These are phyloP conservation scores for Excoecaria agallocha DNA, from an alignment of 345 rosid species.

Conservation along the genomic window DNA sequence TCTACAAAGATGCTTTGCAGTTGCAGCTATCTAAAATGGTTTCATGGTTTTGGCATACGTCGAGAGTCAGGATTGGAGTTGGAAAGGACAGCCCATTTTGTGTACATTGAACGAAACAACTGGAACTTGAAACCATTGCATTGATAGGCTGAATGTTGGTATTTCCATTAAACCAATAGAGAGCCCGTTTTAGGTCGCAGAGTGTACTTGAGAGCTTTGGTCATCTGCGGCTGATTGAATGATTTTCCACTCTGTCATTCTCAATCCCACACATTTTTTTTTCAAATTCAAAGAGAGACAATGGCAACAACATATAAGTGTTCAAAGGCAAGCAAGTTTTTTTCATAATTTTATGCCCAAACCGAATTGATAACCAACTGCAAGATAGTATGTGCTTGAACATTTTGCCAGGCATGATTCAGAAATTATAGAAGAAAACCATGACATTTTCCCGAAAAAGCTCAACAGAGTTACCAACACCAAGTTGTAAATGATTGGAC, in stretches of 20 bases:
- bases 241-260: constrained; percentile 79
- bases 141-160: constrained; percentile 86
- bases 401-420: neutral
- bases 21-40: too few species aligned
- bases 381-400: neutral
- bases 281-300: neutral
- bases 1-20: too few species aligned
- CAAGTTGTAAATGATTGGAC: constrained; percentile 47
- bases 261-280: constrained; percentile 60
- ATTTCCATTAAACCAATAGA: constrained; percentile 86
- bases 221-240: constrained; percentile 93
- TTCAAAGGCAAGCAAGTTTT: too few species aligned
- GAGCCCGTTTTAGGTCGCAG: constrained; percentile 95
- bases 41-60: too few species aligned
- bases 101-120: constrained; percentile 43
- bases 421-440: neutral
- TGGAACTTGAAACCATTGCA: constrained; percentile 51
- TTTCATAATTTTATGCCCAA: too few species aligned
- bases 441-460: too few species aligned
- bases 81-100: constrained; percentile 49
- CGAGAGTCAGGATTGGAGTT: too few species aligned
- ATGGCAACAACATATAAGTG: too few species aligned
- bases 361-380: too few species aligned
- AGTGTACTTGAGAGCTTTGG: constrained; percentile 92
- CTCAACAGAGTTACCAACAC: too few species aligned